Percentiles rank a stretch among this genome's conserved stretches.
Evolutionary conservation across 2,329 filamentous ascomycete species (phyloP).

Genomic region (Cordyceps pruinosa): DNA sequence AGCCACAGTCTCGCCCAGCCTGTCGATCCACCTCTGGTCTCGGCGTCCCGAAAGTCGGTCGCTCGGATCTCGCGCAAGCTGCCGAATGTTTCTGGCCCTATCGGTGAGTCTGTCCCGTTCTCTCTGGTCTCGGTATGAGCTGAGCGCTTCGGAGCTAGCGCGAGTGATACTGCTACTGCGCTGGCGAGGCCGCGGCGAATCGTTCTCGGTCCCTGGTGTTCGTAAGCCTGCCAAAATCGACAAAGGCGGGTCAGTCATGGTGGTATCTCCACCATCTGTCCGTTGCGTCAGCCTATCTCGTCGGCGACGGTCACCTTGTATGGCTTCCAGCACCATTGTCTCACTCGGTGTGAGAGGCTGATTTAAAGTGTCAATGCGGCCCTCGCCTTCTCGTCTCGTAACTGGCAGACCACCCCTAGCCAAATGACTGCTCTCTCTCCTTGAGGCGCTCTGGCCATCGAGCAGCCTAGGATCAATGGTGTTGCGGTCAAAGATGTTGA

Average conservation of each 20-base stretch:
- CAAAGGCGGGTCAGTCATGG: conserved; percentile 16
- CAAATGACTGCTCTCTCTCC: conserved; percentile 23
- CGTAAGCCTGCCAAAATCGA: conserved; percentile 17
- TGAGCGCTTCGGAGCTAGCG: conserved; percentile 33
- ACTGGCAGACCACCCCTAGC: background rate
- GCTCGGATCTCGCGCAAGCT: conserved; percentile 24
- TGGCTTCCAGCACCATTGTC: conserved; percentile 48
- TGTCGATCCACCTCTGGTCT: conserved; percentile 28
- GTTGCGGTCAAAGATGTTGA: conserved; percentile 49
- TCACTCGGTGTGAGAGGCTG: conserved; percentile 48
- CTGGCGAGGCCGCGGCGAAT: conserved; percentile 24
- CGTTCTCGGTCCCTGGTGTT: conserved; percentile 18
- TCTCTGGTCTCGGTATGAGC: conserved; percentile 31
- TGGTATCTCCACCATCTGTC: conserved; percentile 17
- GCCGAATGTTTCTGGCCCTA: conserved; percentile 28
- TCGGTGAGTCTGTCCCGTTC: conserved; percentile 30
- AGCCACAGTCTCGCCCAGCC: conserved; percentile 29
- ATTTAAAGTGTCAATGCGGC: conserved; percentile 38
- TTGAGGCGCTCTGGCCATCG: conserved; percentile 36
- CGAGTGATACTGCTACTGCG: conserved; percentile 31
- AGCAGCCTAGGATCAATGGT: conserved; percentile 48
- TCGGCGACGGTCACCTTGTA: conserved; percentile 46
- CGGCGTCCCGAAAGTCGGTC: conserved; percentile 18
- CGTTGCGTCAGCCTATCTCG: conserved; percentile 35
- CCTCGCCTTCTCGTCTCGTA: conserved; percentile 19